Conservation (phyloP, 2,329 filamentous ascomycete species). For the Colletotrichum kahawae region DNA sequence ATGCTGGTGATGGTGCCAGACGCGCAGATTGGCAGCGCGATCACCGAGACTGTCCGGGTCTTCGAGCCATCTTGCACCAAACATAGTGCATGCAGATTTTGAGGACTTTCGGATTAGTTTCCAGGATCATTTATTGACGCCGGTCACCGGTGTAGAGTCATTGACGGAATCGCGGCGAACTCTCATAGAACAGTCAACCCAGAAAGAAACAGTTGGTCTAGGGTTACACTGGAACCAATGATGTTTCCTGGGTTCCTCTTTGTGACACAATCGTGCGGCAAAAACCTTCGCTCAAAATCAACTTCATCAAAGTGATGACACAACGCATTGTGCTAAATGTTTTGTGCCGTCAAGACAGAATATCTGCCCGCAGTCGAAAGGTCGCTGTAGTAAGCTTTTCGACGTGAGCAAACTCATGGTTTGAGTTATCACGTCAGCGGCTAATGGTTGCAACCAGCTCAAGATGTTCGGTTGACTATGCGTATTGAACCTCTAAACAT, state of each 20-base stretch:
- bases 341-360: background rate
- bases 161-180: background rate
- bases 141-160: background rate
- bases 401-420: background rate
- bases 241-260: background rate
- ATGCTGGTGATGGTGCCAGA: slow-evolving; percentile 12
- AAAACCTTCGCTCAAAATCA: background rate
- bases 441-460: background rate
- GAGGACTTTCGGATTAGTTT: accelerated
- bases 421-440: background rate
- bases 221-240: background rate
- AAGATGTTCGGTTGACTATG: background rate
- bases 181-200: background rate
- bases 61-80: accelerated
- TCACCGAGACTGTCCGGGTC: background rate
- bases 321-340: background rate
- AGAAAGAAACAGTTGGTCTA: background rate
- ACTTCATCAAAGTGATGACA: background rate
- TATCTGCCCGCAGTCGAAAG: background rate
- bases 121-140: background rate
- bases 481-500: background rate
- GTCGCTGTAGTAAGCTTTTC: background rate
- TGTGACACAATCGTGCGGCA: accelerated
- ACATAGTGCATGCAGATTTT: background rate
- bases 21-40: background rate